Evolutionary conservation across 2,329 filamentous ascomycete species (phyloP), one percentile per base, ranked within the genome.

Genomic region (Huntiella omanensis): DNA sequence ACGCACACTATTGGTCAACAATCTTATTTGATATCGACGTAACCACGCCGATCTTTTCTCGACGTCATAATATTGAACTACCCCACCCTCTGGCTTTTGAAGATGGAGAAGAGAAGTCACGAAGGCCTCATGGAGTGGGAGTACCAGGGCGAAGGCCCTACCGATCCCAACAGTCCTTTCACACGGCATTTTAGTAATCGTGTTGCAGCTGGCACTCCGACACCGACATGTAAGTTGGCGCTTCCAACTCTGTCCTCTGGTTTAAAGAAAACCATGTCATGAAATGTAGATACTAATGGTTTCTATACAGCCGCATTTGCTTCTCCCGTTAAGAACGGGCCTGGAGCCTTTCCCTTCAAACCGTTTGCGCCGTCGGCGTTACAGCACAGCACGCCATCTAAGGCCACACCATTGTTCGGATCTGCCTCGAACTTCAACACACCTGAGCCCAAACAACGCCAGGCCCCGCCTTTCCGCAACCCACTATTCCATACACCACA

Each of bases 91-190:
- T 34, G 2, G 5, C 13, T 44, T 17, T n/a, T n/a, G 3, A 15
- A 37, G 53, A 75, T 72, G 66, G 66, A 73, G 46, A 65, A 65
- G 53, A 65, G 75, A 54, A 73, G 69, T 2, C 69, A 64, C 52
- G 74, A 78, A 59, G 65, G 71, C 51, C 73, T 65, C 52, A 80
- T 80, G 75, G 75, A 79, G 54, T 80, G 72, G 71, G 72, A 79
- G 56, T 79, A 75, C 57, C 68, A 77, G 54, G 66, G 64, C 50
- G 59, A 63, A 41, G 73, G 68, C 1, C 73, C 73, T 13, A 59
- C 74, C 50, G 75, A 79, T 59, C 67, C 67, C 13, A 73, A 71
- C 7, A 77, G 74, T 52, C 75, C 75, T 2, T 79, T 78, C 57
- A 64, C 69, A 4, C 46, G 44, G 34, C 48, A 47, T 38, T 19